Percentiles rank a stretch among this genome's conserved stretches.
These are phyloP conservation scores for Kazachstania kunashirensis DNA, from an alignment of 805 yeast genomes.

Conservation along the genomic window DNA sequence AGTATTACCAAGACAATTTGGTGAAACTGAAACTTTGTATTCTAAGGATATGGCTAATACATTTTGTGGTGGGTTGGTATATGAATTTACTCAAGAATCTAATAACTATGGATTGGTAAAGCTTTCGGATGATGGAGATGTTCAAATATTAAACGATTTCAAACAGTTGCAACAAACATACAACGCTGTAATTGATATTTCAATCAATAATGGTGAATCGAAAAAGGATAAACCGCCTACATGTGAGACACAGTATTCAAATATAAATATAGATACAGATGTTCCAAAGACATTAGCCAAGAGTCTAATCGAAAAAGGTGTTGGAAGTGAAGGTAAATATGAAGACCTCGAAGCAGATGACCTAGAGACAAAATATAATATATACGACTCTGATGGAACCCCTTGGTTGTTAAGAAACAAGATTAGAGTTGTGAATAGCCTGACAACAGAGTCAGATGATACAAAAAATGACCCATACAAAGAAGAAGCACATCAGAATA, in stretches of 20 bases:
- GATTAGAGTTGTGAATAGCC: too few relatives aligned
- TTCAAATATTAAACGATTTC: conserved; percentile 39
- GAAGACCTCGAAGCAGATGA: conserved; percentile 38
- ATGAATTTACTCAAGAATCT: conserved; percentile 70
- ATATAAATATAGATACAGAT: conserved; percentile 33
- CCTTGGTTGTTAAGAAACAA: too few relatives aligned
- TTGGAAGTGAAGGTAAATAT: conserved; percentile 39
- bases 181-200: conserved; percentile 9
- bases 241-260: conserved; percentile 35
- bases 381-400: conserved; percentile 37
- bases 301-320: conserved; percentile 42
- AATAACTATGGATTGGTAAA: conserved; percentile 73
- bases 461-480: too few relatives aligned
- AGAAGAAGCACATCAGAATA: too few relatives aligned
- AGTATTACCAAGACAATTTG: conserved; percentile 67
- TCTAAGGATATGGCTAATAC: conserved; percentile 63
- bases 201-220: background rate
- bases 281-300: conserved; percentile 37
- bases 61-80: conserved; percentile 79
- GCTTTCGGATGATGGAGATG: conserved; percentile 35
- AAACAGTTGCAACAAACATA: conserved; percentile 40
- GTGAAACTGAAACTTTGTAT: conserved; percentile 62
- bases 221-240: background rate
- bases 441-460: too few relatives aligned
- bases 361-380: conserved; percentile 34